phyloP scores from a whole-genome alignment of 208 protist genomes.

The Trypanosoma theileri region DNA sequence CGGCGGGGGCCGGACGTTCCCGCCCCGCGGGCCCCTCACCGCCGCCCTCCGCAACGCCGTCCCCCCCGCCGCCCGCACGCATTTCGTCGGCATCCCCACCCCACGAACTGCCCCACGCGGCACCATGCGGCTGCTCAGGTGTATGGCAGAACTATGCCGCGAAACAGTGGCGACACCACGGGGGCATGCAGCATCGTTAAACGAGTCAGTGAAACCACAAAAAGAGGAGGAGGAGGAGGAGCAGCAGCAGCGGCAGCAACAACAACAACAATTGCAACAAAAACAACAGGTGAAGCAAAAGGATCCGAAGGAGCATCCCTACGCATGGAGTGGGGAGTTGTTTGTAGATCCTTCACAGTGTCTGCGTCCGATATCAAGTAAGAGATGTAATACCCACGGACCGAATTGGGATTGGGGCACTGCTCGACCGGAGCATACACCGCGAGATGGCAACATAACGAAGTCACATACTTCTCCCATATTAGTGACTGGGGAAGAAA shows the following conservation, averaged over 20 bases:
- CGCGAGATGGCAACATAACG: not conserved
- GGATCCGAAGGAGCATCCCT: not conserved
- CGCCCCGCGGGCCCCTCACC: slow-evolving; percentile 39
- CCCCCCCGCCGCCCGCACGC: slow-evolving; percentile 38
- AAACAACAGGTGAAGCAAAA: not conserved
- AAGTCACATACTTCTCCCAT: not conserved
- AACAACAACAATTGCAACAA: not conserved
- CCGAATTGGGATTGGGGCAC: slow-evolving; percentile 14
- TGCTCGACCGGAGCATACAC: not conserved
- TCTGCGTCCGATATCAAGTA: not conserved
- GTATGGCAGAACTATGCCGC: slow-evolving; percentile 36
- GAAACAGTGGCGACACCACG: not conserved
- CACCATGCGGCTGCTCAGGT: slow-evolving; percentile 66
- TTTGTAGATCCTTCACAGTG: slow-evolving; percentile 20
- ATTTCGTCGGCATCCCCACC: slow-evolving; percentile 58
- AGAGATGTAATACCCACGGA: not conserved
- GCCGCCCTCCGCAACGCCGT: slow-evolving; percentile 34
- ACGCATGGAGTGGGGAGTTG: slow-evolving; percentile 15
- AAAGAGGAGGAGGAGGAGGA: not conserved
- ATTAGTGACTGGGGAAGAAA: not conserved
- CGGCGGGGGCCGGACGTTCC: slow-evolving; percentile 39
- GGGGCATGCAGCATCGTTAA: too few relatives aligned
- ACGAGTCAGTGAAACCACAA: not conserved
- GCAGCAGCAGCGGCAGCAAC: not conserved
- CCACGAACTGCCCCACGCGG: slow-evolving; percentile 34